These are phyloP conservation scores for Austroboletus niveus DNA, from an alignment of 1,284 basidiomycete genomes.

Conservation along the genomic window DNA sequence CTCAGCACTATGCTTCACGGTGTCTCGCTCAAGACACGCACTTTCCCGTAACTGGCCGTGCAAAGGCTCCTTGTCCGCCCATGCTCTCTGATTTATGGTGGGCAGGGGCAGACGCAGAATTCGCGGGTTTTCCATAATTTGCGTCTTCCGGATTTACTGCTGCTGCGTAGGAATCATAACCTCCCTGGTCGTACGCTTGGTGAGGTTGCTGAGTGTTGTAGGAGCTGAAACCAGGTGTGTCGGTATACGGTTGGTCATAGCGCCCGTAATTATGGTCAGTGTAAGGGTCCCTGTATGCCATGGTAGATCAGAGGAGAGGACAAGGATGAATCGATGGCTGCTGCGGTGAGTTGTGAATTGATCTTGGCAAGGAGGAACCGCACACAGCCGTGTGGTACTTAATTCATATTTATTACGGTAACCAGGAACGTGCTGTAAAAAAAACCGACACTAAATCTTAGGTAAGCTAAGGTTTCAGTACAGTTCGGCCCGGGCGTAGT, in stretches of 20 bases:
- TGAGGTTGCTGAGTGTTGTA: slow-evolving; percentile 48
- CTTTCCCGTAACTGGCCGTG: slow-evolving; percentile 29
- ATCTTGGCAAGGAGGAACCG: neutral
- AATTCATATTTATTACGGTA: no score
- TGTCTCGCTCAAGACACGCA: slow-evolving; percentile 21
- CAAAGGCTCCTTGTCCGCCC: slow-evolving; percentile 43
- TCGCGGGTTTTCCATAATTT: slow-evolving; percentile 22
- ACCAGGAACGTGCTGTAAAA: no score
- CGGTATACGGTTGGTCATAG: slow-evolving; percentile 37
- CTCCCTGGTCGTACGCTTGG: slow-evolving; percentile 48
- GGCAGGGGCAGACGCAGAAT: slow-evolving; percentile 21
- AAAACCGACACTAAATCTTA: no score
- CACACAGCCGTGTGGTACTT: neutral
- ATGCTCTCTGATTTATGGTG: slow-evolving; percentile 26
- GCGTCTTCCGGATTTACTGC: slow-evolving; percentile 46
- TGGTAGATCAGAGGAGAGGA: slow-evolving; percentile 11
- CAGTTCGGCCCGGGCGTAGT: neutral
- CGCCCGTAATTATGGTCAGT: slow-evolving; percentile 35
- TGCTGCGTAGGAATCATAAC: slow-evolving; percentile 39
- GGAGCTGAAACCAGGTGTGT: slow-evolving; percentile 46
- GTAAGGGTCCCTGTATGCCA: slow-evolving; percentile 56
- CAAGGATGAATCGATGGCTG: slow-evolving; percentile 5
- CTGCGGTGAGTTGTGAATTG: slow-evolving; percentile 17
- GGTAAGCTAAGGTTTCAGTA: no score
- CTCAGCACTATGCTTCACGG: slow-evolving; percentile 6